phyloP scores from a whole-genome alignment of 2,329 filamentous ascomycete species.

The Fusarium pilosicola region DNA sequence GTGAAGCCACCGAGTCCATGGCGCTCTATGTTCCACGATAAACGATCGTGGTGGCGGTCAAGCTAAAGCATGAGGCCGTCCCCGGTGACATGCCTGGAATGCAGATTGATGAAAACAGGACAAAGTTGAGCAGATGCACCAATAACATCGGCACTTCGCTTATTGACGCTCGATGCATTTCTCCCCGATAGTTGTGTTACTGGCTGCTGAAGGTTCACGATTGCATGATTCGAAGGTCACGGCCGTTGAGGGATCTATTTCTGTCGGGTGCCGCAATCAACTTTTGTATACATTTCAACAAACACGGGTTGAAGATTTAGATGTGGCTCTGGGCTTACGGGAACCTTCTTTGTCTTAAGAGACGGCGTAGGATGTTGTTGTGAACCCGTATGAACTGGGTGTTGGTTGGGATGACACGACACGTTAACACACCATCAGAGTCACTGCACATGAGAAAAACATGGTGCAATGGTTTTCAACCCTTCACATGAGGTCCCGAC shows the following conservation, averaged over 20 bases:
- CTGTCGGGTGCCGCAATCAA: background rate
- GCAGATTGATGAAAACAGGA: constrained; percentile 8
- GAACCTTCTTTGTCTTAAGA: background rate
- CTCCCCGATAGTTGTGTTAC: background rate
- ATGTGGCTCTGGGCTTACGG: background rate
- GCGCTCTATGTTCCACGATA: background rate
- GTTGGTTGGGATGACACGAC: background rate
- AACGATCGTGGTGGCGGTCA: background rate
- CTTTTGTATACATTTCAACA: background rate
- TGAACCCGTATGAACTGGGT: background rate
- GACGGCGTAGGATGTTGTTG: background rate
- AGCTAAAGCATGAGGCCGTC: background rate
- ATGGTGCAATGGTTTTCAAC: background rate
- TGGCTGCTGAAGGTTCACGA: background rate
- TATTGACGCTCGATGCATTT: background rate
- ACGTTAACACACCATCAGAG: background rate
- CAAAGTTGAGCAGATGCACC: background rate
- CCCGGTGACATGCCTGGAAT: constrained; percentile 21
- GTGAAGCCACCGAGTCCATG: constrained; percentile 3
- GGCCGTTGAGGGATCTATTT: background rate
- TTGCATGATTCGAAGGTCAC: background rate
- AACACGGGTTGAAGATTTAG: background rate
- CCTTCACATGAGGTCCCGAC: background rate
- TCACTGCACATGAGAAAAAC: background rate
- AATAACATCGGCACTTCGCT: background rate